A percentile compares a stretch with the other conserved stretches of the same genome.
Conservation (phyloP, 345 rosid species). For the Salix exigua region DNA sequence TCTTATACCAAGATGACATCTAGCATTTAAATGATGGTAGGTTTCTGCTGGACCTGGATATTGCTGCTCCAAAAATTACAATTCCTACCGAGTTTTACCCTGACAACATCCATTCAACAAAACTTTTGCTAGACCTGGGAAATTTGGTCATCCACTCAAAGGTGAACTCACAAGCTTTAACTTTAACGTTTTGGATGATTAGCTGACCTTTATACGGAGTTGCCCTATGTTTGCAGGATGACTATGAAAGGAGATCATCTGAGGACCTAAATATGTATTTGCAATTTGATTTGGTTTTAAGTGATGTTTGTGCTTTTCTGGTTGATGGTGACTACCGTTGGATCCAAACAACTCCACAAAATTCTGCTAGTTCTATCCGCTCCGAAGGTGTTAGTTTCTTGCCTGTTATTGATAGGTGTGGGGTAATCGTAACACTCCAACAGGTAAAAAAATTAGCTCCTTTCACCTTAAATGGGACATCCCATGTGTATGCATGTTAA, state of each 20-base stretch:
- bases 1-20: background rate
- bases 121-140: constrained; percentile 94
- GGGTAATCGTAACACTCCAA: constrained; percentile 75
- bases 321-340: constrained; percentile 92
- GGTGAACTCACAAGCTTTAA: constrained; percentile 41
- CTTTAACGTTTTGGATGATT: background rate
- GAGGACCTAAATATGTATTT: constrained; percentile 68
- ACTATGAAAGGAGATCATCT: constrained; percentile 41
- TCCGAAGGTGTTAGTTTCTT: constrained; percentile 44
- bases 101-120: constrained; percentile 62
- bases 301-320: constrained; percentile 88
- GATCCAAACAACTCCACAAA: constrained; percentile 42
- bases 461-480: constrained; percentile 5
- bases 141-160: constrained; percentile 81
- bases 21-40: constrained; percentile 38
- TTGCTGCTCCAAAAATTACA: constrained; percentile 97
- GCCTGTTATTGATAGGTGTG: constrained; percentile 93
- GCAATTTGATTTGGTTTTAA: constrained; percentile 87
- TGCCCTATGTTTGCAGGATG: constrained; percentile 58
- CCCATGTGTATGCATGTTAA: background rate
- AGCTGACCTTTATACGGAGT: constrained; percentile 5
- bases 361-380: constrained; percentile 26
- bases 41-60: constrained; percentile 91
- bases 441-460: constrained; percentile 53
- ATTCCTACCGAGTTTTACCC: constrained; percentile 91